Evolutionary conservation across 176 grass and related monocot genomes (phyloP).

Genomic region (Aegilops bicornis): DNA sequence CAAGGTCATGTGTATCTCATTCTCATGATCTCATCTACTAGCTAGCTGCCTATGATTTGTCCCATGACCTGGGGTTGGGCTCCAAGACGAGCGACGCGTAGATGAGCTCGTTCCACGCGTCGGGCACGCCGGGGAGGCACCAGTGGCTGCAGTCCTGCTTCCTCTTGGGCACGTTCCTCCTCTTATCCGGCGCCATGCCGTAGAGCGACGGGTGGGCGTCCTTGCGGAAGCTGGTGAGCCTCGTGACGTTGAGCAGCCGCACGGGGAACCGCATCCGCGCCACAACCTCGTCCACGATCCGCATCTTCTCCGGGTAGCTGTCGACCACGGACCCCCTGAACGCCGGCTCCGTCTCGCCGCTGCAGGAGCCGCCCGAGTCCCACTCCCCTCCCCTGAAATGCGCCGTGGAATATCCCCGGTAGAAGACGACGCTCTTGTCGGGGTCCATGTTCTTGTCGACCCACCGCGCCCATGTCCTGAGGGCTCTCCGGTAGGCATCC

Average conservation of each 20-base stretch:
- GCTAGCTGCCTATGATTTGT: too few species aligned
- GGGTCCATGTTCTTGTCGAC: slow-evolving; percentile 78
- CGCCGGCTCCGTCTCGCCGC: slow-evolving; percentile 67
- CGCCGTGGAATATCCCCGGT: slow-evolving; percentile 88
- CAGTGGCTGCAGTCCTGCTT: slow-evolving; percentile 97
- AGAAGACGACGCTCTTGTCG: slow-evolving; percentile 62
- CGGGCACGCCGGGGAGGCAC: slow-evolving; percentile 88
- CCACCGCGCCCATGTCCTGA: slow-evolving; percentile 83
- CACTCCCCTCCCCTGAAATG: slow-evolving; percentile 96
- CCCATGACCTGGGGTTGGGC: not conserved
- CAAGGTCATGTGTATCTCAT: too few species aligned
- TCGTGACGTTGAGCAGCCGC: slow-evolving; percentile 71
- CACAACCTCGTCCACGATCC: slow-evolving; percentile 68
- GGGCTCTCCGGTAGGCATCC: slow-evolving; percentile 71
- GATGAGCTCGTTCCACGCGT: slow-evolving; percentile 95
- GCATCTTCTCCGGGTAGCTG: slow-evolving; percentile 79
- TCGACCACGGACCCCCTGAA: slow-evolving; percentile 51
- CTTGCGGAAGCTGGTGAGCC: slow-evolving; percentile 78
- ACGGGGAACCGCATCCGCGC: slow-evolving; percentile 67
- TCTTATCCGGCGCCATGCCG: slow-evolving; percentile 29
- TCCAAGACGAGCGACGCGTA: slow-evolving; percentile 63
- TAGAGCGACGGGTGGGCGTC: slow-evolving; percentile 82
- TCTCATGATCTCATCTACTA: too few species aligned
- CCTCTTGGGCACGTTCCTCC: slow-evolving; percentile 52
- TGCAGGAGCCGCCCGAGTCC: slow-evolving; percentile 92